Evolutionary conservation across 2,329 filamentous ascomycete genomes (phyloP).

Genomic region (Penicillium hesseltinei): DNA sequence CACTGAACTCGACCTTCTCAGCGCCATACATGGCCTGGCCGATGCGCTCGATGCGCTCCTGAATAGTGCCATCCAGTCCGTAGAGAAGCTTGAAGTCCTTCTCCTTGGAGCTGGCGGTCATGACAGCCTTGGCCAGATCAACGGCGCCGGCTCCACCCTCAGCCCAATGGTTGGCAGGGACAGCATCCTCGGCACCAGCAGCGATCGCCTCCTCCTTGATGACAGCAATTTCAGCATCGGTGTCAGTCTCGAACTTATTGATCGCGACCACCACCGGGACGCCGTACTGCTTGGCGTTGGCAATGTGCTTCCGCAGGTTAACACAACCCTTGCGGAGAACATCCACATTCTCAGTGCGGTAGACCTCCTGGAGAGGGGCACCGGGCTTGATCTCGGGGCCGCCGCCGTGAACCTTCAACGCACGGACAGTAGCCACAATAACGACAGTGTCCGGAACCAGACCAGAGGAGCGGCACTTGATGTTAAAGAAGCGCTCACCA

Average conservation of each 20-base stretch:
- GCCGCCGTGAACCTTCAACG: slow-evolving; percentile 94
- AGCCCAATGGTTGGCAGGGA: slow-evolving; percentile 94
- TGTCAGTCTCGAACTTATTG: slow-evolving; percentile 95
- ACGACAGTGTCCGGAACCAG: slow-evolving; percentile 91
- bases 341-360: slow-evolving; percentile 90
- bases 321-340: slow-evolving; percentile 85
- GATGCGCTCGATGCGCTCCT: slow-evolving; percentile 88
- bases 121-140: slow-evolving; percentile 82
- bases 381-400: slow-evolving; percentile 91
- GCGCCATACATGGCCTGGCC: slow-evolving; percentile 94
- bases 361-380: slow-evolving; percentile 78
- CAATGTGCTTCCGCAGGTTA: slow-evolving; percentile 93
- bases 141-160: slow-evolving; percentile 88
- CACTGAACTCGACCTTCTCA: slow-evolving; percentile 83
- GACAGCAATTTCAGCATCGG: slow-evolving; percentile 83
- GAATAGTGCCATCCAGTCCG: slow-evolving; percentile 71
- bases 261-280: slow-evolving; percentile 94
- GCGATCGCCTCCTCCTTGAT: slow-evolving; percentile 87
- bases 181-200: slow-evolving; percentile 89
- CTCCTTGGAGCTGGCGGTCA: slow-evolving; percentile 76
- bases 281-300: slow-evolving; percentile 84
- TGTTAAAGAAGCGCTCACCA: slow-evolving; percentile 99
- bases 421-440: slow-evolving; percentile 90
- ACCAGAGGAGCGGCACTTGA: slow-evolving; percentile 95
- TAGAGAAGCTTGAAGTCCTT: slow-evolving; percentile 90